A percentile compares a stretch with the other conserved stretches of the same genome.
These are phyloP conservation scores for Entoloma clypeatum DNA, from an alignment of 1,284 basidiomycete species.

Conservation along the genomic window DNA sequence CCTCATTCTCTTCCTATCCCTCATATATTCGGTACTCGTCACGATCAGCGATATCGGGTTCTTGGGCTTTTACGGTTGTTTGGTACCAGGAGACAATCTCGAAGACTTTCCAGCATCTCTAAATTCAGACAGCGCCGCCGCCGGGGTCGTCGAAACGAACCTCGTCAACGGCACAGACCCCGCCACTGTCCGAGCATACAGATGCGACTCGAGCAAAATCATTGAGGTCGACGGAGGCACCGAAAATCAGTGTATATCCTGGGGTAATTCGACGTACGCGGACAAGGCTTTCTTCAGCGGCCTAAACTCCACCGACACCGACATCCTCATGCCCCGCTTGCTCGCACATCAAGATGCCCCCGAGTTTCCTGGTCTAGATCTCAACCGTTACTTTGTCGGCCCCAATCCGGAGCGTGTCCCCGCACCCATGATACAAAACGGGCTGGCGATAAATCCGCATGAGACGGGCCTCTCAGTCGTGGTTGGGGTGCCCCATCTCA, in stretches of 20 bases:
- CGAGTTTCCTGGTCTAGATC: background rate
- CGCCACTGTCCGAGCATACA: conserved; percentile 3
- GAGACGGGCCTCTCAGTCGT: conserved; percentile 6
- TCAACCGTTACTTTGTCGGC: conserved; percentile 7
- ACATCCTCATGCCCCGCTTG: conserved; percentile 7
- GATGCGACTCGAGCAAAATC: conserved; percentile 7
- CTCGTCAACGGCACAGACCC: conserved; percentile 10
- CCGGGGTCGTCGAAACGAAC: background rate
- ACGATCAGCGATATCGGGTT: conserved; percentile 13
- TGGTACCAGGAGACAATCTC: conserved; percentile 1
- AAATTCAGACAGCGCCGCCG: background rate
- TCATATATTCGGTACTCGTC: conserved; percentile 9
- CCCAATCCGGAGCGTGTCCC: conserved; percentile 4
- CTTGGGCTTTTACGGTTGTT: conserved; percentile 8
- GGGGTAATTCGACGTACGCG: conserved; percentile 10
- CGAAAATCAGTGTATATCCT: conserved; percentile 3
- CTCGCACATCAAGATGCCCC: background rate
- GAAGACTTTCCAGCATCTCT: conserved; percentile 8
- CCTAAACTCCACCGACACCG: conserved; percentile 10
- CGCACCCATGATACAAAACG: conserved; percentile 2
- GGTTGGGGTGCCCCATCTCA: conserved; percentile 11
- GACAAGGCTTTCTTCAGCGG: conserved; percentile 4
- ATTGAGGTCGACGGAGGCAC: background rate
- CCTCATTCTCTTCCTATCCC: conserved; percentile 9
- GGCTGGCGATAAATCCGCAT: conserved; percentile 8